Percentiles rank a stretch among this genome's conserved stretches.
Conservation (phyloP, 495 filamentous ascomycete species). For the Stereocaulon alpinum region DNA sequence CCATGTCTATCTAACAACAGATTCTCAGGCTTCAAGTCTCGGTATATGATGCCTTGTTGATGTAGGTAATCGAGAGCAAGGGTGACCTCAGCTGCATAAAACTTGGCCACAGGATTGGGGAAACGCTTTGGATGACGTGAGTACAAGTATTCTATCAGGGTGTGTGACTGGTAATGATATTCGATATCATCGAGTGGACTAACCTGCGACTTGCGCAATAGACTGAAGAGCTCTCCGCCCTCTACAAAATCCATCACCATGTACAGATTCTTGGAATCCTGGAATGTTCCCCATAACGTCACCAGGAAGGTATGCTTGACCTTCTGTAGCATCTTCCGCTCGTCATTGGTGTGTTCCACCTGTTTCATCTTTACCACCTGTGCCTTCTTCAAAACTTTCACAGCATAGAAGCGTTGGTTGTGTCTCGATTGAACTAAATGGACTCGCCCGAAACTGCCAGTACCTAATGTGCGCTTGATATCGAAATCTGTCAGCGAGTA, state of each 20-base stretch:
- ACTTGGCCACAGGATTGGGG: constrained; percentile 96
- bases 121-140: constrained; percentile 61
- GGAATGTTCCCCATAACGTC: constrained; percentile 96
- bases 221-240: constrained; percentile 91
- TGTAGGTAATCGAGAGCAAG: constrained; percentile 95
- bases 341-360: constrained; percentile 97
- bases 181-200: constrained; percentile 26
- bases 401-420: constrained; percentile 93
- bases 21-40: constrained; percentile 95
- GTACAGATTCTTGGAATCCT: constrained; percentile 89
- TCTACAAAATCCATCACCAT: constrained; percentile 99
- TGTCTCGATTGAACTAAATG: constrained; percentile 95
- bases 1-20: constrained; percentile 90
- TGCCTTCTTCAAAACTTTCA: constrained; percentile 96
- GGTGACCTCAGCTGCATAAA: constrained; percentile 96
- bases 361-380: constrained; percentile 99
- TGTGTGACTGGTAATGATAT: neutral
- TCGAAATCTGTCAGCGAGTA: constrained; percentile 84
- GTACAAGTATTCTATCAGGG: constrained; percentile 9
- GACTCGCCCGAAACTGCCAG: constrained; percentile 92
- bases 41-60: constrained; percentile 88
- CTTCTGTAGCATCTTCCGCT: constrained; percentile 85
- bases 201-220: constrained; percentile 93
- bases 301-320: constrained; percentile 96
- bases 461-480: constrained; percentile 82